A percentile compares a stretch with the other conserved stretches of the same genome.
Evolutionary conservation across 257 asterid species (phyloP).

Genomic region (Nicotiana obtusifolia): DNA sequence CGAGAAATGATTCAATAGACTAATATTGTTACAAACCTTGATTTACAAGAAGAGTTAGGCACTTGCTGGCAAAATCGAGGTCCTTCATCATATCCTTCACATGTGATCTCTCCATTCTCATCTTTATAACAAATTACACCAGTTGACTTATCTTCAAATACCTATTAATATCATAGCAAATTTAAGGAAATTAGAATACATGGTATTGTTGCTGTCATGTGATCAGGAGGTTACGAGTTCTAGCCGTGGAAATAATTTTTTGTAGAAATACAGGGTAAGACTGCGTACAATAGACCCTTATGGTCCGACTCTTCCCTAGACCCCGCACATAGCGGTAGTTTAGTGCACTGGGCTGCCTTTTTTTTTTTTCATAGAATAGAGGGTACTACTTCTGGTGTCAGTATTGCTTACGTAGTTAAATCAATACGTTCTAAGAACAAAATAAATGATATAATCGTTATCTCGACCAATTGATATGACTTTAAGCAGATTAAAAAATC

Average conservation of each 20-base stretch:
- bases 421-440: not conserved
- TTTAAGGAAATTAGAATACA: too few species aligned
- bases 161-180: not conserved
- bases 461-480: too few species aligned
- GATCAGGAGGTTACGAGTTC: too few species aligned
- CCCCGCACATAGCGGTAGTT: too few species aligned
- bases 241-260: too few species aligned
- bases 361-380: too few species aligned
- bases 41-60: not conserved
- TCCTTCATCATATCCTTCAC: conserved; percentile 31
- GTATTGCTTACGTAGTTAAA: not conserved
- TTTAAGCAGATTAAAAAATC: not conserved
- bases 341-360: too few species aligned
- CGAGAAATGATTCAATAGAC: not conserved
- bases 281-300: too few species aligned
- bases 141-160: conserved; percentile 21
- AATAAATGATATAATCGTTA: not conserved
- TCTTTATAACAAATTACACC: conserved; percentile 26
- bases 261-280: too few species aligned
- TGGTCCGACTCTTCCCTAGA: too few species aligned
- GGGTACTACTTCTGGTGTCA: too few species aligned
- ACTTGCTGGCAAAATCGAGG: conserved; percentile 13
- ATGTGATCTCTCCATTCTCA: conserved; percentile 23
- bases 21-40: conserved; percentile 6
- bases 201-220: too few species aligned